Base-by-base conservation (phyloP, 805 yeast species). In the Alloascoidea hylecoeti region DNA sequence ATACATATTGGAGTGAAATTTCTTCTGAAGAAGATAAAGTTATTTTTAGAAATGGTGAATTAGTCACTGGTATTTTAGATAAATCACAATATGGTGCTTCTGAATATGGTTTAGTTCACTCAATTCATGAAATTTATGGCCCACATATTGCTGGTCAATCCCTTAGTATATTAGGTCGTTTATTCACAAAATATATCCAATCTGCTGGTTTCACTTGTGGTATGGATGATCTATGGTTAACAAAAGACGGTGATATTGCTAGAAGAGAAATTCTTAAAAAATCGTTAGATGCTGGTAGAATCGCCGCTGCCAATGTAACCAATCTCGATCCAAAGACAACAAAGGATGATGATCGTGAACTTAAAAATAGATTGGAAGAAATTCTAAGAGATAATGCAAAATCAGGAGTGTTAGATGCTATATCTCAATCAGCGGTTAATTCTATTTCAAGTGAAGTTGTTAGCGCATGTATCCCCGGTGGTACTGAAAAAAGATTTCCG, bases 21-120 rank as follows among this genome's bases (percentile, higher is more conserved):
- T 77, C 75, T 5, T 83, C 96, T 16, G 53, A 60, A 23, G 99
- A 92, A 62, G 89, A 86, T 60, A 76, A 75, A 35, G 98, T 92
- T 15, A 52, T 88, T 13, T 80, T 92, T 72, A 66, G 66, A 51
- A 68, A 88, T 50, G 99, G 99, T 57, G 88, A 81, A 55, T 68
- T 92, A 38, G 51, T 94, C 34, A 73, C 83, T 53, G 99, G 99
- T 70, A 84, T 92, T 43, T 68, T 92, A 44, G 99, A 92, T 64
- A 92, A 92, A 61, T 86, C 96, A 18, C 98, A 92, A 62, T 94
- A 92, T 58, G 99, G 99, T 66, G 94, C 99, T 18, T 77, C 96
- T 34, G 86, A 88, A 53, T 88, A 81, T 55, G 99, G 99, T 70
- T 67, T 92, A 43, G 95, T 92, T 33, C 99, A 92, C 58, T 84